Percentiles rank a stretch among this genome's conserved stretches.
Evolutionary conservation across 1,284 basidiomycete genomes (phyloP).

Genomic region (Chondrostereum purpureum): DNA sequence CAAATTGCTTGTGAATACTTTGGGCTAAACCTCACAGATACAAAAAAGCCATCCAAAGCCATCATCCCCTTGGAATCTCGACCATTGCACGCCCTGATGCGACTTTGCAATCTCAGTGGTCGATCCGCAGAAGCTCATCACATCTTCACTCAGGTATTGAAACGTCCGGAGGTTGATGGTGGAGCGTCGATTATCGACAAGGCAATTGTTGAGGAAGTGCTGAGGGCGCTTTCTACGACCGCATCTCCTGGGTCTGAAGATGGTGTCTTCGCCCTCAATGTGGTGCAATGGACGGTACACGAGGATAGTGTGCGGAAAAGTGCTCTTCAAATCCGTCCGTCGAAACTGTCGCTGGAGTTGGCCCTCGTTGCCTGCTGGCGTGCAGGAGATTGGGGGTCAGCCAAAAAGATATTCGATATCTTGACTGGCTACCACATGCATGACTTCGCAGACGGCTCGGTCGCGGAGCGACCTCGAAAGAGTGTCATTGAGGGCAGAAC

Average conservation of each 20-base stretch:
- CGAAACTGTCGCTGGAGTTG: constrained; percentile 43
- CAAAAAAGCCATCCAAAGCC: constrained; percentile 28
- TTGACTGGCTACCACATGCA: constrained; percentile 56
- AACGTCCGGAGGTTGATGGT: constrained; percentile 26
- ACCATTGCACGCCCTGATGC: constrained; percentile 47
- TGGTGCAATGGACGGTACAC: constrained; percentile 58
- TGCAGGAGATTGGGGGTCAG: constrained; percentile 52
- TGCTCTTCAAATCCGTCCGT: constrained; percentile 41
- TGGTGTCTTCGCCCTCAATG: constrained; percentile 40
- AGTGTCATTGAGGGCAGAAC: constrained; percentile 35
- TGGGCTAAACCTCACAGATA: constrained; percentile 36
- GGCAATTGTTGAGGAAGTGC: constrained; percentile 50
- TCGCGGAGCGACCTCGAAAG: constrained; percentile 25
- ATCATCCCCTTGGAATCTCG: constrained; percentile 33
- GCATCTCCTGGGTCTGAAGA: constrained; percentile 26
- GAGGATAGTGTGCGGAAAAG: constrained; percentile 33
- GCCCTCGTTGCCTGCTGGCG: constrained; percentile 56
- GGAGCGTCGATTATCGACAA: constrained; percentile 37
- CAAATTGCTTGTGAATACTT: constrained; percentile 56
- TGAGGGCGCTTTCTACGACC: constrained; percentile 44
- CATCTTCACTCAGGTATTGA: constrained; percentile 52
- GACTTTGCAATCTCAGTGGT: constrained; percentile 43
- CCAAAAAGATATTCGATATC: constrained; percentile 51
- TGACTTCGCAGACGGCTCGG: constrained; percentile 45
- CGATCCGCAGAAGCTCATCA: constrained; percentile 43